These are phyloP conservation scores for Diaporthe sp. DNA, from an alignment of 2,329 filamentous ascomycete species.

Conservation along the genomic window DNA sequence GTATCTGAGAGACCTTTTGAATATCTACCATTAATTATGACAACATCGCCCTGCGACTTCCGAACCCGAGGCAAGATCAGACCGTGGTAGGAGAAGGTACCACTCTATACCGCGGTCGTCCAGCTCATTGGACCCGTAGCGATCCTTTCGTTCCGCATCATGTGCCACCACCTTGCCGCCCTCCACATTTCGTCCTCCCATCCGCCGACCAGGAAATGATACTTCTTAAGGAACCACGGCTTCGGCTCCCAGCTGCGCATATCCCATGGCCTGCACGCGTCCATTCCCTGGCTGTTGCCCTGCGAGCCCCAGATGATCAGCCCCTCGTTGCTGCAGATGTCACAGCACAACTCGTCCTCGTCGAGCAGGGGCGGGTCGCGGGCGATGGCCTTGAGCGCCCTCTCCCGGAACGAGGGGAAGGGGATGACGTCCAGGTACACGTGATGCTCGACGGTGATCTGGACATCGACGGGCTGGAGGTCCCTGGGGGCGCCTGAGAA, in stretches of 20 bases:
- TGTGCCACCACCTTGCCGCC: conserved; percentile 48
- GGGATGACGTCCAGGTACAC: conserved; percentile 54
- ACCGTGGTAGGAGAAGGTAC: not conserved
- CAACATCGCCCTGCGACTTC: too few species aligned
- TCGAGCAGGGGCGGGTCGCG: conserved; percentile 47
- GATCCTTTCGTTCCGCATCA: conserved; percentile 40
- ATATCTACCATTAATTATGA: too few species aligned
- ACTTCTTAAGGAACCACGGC: conserved; percentile 59
- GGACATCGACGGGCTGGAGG: conserved; percentile 48
- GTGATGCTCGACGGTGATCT: conserved; percentile 51
- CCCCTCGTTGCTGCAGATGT: conserved; percentile 49
- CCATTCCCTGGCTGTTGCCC: conserved; percentile 46
- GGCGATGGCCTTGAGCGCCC: conserved; percentile 44
- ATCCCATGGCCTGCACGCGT: conserved; percentile 57
- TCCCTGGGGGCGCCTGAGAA: conserved; percentile 45
- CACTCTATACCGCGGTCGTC: not conserved
- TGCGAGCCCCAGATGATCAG: conserved; percentile 54
- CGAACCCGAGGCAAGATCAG: too few species aligned
- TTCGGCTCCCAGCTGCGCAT: conserved; percentile 58
- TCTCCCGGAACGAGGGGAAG: conserved; percentile 49
- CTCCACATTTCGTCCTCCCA: conserved; percentile 54
- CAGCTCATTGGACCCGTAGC: not conserved
- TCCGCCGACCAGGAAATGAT: conserved; percentile 50
- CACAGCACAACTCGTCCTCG: conserved; percentile 52
- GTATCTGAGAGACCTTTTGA: too few species aligned